Evolutionary conservation across 2,329 filamentous ascomycete species (phyloP).

Genomic region (Penicillium sp.): DNA sequence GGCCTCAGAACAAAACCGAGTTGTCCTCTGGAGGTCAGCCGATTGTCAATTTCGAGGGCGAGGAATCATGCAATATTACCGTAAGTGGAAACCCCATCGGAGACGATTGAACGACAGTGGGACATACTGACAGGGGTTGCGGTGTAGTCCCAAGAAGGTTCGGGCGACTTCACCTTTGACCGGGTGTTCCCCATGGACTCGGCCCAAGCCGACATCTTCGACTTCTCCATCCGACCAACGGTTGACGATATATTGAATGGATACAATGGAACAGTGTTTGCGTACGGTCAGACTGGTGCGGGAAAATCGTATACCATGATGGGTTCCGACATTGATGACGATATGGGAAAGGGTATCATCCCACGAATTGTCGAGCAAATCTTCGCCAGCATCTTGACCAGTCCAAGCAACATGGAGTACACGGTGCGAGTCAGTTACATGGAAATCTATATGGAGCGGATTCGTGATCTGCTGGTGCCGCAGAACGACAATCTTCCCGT

Average conservation of each 20-base stretch:
- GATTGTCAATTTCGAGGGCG: conserved; percentile 84
- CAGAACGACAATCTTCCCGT: conserved; percentile 95
- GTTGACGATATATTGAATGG: conserved; percentile 98
- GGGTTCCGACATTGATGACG: conserved; percentile 91
- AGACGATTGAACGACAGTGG: conserved; percentile 19
- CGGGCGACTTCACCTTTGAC: conserved; percentile 93
- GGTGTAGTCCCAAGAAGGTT: conserved; percentile 75
- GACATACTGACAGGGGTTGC: conserved; percentile 19
- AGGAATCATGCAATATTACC: conserved; percentile 85
- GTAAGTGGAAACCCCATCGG: conserved; percentile 56
- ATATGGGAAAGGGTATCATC: conserved; percentile 87
- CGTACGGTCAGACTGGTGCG: conserved; percentile 96
- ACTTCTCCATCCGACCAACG: conserved; percentile 94
- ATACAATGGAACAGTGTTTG: conserved; percentile 98
- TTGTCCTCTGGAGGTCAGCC: conserved; percentile 86
- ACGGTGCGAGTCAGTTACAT: conserved; percentile 99
- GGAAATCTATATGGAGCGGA: conserved; percentile 99
- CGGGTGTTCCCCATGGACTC: conserved; percentile 95
- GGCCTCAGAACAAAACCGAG: conserved; percentile 95
- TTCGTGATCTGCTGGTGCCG: conserved; percentile 88
- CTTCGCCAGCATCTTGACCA: conserved; percentile 90
- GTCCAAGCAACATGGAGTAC: conserved; percentile 92
- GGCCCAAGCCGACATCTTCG: conserved; percentile 90
- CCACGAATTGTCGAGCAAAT: conserved; percentile 97
- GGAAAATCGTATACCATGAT: conserved; percentile 99